phyloP scores from a whole-genome alignment of 2,329 filamentous ascomycete species.

The Ceratocystiopsis minuta region DNA sequence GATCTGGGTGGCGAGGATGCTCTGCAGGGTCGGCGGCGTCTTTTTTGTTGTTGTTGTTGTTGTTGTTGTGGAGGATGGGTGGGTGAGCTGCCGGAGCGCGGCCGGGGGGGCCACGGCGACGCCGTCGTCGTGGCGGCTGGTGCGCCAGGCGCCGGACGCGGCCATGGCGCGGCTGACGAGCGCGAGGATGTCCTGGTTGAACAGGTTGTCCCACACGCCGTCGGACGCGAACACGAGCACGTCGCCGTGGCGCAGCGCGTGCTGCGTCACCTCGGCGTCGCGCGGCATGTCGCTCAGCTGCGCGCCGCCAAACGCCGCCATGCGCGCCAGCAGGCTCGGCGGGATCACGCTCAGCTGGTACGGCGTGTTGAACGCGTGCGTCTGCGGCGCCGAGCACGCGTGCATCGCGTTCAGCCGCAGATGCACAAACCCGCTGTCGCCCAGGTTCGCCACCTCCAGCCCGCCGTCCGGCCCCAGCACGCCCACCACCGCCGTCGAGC shows the following conservation, averaged over 20 bases:
- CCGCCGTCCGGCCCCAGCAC: constrained; percentile 54
- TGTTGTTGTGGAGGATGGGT: constrained; percentile 7
- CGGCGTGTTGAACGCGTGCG: constrained; percentile 93
- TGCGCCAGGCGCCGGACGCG: constrained; percentile 54
- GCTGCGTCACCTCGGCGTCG: constrained; percentile 64
- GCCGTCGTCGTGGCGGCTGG: constrained; percentile 31
- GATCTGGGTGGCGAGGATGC: constrained; percentile 60
- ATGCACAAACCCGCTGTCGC: constrained; percentile 85
- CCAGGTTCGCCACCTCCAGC: constrained; percentile 81
- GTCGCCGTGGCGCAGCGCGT: constrained; percentile 72
- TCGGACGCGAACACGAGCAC: constrained; percentile 89
- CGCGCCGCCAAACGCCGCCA: constrained; percentile 65
- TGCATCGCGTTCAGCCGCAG: constrained; percentile 74
- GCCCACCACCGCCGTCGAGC: constrained; percentile 83
- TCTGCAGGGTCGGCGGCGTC: constrained; percentile 42
- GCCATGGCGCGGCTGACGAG: constrained; percentile 66
- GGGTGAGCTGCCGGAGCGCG: constrained; percentile 25
- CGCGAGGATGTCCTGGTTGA: constrained; percentile 71
- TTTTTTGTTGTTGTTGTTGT: constrained; percentile 9
- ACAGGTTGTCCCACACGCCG: constrained; percentile 90
- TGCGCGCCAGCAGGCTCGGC: constrained; percentile 57
- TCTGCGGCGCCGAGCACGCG: constrained; percentile 68
- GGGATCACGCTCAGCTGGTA: constrained; percentile 87
- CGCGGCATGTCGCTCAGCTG: constrained; percentile 69
- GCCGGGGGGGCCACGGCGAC: constrained; percentile 35